A percentile compares a stretch with the other conserved stretches of the same genome.
phyloP scores from a whole-genome alignment of 192 early-diverging fungal genomes.

The Coemansia sp. region DNA sequence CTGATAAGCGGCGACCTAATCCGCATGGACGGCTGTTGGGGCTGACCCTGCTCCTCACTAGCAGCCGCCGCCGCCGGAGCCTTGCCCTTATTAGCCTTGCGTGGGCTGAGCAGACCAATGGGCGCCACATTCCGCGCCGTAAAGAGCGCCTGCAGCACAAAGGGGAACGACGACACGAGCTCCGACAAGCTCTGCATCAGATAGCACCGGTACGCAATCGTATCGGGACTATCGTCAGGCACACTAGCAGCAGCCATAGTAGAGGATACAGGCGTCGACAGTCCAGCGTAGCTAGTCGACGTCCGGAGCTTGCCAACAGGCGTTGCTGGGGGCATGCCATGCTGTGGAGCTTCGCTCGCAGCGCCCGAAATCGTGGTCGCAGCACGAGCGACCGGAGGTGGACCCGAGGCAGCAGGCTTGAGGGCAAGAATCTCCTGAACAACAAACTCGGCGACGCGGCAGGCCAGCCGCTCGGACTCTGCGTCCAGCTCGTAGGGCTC shows the following conservation, averaged over 20 bases:
- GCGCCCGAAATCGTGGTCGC: background rate
- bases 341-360: constrained; percentile 4
- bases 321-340: background rate
- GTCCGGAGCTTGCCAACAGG: constrained; percentile 21
- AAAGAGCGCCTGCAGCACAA: constrained; percentile 43
- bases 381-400: background rate
- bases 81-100: constrained; percentile 40
- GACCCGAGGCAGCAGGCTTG: constrained; percentile 10
- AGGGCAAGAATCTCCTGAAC: constrained; percentile 44
- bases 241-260: constrained; percentile 4
- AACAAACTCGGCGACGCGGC: constrained; percentile 45
- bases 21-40: constrained; percentile 16
- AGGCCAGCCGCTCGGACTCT: constrained; percentile 45
- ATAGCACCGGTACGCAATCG: constrained; percentile 66
- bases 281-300: constrained; percentile 10
- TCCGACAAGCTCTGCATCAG: constrained; percentile 85
- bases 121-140: constrained; percentile 21
- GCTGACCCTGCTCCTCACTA: constrained; percentile 7
- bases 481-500: constrained; percentile 39
- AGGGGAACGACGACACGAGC: constrained; percentile 80
- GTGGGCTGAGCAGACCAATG: constrained; percentile 21
- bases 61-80: constrained; percentile 13
- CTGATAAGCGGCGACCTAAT: constrained; percentile 47
- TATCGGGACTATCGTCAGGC: constrained; percentile 37
- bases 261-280: constrained; percentile 7